Percentiles rank a stretch among this genome's conserved stretches.
phyloP scores from a whole-genome alignment of 2,329 filamentous ascomycete genomes.

The Dichotomopilus funicola region DNA sequence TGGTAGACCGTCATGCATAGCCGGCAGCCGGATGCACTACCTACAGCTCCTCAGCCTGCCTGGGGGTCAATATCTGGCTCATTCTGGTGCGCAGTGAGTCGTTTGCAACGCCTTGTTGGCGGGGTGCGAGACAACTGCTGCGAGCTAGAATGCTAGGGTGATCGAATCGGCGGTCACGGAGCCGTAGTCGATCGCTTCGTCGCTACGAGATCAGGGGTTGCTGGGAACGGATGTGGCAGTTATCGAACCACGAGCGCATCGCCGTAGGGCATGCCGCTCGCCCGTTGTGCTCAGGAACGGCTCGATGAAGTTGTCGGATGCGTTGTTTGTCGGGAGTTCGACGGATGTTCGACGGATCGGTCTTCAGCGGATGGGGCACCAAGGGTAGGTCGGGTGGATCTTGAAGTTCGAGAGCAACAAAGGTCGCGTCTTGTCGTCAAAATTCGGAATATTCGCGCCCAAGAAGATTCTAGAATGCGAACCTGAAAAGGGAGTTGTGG shows the following conservation, averaged over 20 bases:
- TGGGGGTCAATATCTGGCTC: constrained; percentile 68
- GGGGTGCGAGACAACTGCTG: constrained; percentile 7
- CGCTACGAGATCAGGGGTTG: not conserved
- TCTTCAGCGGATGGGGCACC: not conserved
- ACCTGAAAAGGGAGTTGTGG: too few relatives aligned
- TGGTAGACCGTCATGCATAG: not conserved
- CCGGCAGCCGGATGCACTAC: constrained; percentile 30
- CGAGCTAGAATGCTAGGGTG: constrained; percentile 8
- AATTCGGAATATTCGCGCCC: too few relatives aligned
- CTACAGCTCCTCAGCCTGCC: constrained; percentile 86
- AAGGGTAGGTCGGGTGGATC: constrained; percentile 7
- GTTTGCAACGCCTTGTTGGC: constrained; percentile 4
- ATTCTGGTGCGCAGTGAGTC: constrained; percentile 38
- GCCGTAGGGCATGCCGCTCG: not conserved
- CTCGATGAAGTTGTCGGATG: too few relatives aligned
- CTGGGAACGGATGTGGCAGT: not conserved
- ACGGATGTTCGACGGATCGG: constrained; percentile 7
- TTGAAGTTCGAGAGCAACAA: too few relatives aligned
- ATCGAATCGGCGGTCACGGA: constrained; percentile 13
- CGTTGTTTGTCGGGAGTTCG: not conserved
- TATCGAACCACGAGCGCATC: constrained; percentile 5
- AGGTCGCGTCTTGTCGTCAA: too few relatives aligned
- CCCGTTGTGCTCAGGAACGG: too few relatives aligned
- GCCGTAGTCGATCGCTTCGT: not conserved
- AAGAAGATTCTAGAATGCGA: too few relatives aligned